These are phyloP conservation scores for Vaccinium myrtillus DNA, from an alignment of 148 eudicot species.

Conservation along the genomic window DNA sequence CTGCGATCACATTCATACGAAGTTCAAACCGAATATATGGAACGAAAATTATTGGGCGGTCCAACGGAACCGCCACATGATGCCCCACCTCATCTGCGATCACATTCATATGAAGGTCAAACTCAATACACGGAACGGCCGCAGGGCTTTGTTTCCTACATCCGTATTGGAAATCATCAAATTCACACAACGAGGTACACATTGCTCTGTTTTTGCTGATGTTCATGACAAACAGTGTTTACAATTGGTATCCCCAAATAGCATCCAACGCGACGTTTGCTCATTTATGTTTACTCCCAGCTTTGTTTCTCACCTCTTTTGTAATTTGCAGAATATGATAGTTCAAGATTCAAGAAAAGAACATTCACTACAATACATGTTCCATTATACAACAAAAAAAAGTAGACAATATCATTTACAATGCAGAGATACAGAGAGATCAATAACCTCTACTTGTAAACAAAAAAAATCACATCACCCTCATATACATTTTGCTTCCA, in stretches of 20 bases:
- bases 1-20: no score
- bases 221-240: background rate
- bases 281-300: background rate
- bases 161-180: background rate
- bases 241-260: background rate
- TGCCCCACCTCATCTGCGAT: background rate
- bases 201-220: background rate
- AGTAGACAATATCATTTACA: conserved; percentile 2
- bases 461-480: conserved; percentile 3
- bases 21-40: no score
- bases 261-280: background rate
- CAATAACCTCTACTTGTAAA: background rate
- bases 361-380: background rate
- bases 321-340: background rate
- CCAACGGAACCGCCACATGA: background rate
- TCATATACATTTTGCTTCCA: conserved; percentile 20
- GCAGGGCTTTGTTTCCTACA: background rate
- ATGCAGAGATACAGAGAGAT: background rate
- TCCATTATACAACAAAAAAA: background rate
- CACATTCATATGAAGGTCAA: background rate
- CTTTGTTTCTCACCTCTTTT: background rate
- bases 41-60: background rate
- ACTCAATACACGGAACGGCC: background rate
- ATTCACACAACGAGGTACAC: background rate
- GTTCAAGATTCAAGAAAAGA: background rate